Evolutionary conservation across 495 filamentous ascomycete species (phyloP).

Genomic region (Venustampulla echinocandica): DNA sequence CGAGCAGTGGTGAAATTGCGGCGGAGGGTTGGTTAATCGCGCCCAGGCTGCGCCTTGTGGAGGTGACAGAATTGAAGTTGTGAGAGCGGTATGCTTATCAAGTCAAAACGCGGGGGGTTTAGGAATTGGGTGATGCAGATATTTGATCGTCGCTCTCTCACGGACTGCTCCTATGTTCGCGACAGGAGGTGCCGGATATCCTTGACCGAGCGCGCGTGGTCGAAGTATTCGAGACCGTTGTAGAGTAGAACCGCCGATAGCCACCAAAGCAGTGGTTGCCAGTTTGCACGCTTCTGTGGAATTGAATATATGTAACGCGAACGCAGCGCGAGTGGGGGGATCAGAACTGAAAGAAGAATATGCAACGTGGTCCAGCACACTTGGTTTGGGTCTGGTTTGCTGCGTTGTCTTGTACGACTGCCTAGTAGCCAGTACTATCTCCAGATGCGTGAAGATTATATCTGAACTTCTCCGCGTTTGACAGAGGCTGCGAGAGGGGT

Average conservation of each 20-base stretch:
- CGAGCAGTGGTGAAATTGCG: neutral
- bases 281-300: too few relatives aligned
- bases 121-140: constrained; percentile 3
- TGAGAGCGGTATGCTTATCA: constrained; percentile 9
- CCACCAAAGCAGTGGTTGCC: neutral
- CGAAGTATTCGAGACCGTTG: neutral
- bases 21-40: neutral
- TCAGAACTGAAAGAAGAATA: neutral
- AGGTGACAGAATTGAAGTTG: neutral
- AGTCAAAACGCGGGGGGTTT: constrained; percentile 15
- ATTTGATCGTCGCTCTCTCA: constrained; percentile 5
- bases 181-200: constrained; percentile 16
- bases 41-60: constrained; percentile 1
- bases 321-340: neutral
- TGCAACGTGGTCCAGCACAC: neutral
- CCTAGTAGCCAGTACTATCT: too few relatives aligned
- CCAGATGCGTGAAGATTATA: too few relatives aligned
- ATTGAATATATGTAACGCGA: neutral
- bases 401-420: neutral
- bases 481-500: too few relatives aligned
- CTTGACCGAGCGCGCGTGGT: constrained; percentile 9
- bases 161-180: constrained; percentile 10
- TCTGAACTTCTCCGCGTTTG: too few relatives aligned
- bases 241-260: neutral
- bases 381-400: too few relatives aligned